phyloP scores from a whole-genome alignment of 23 red algal genomes.

The Gracilariopsis chorda region DNA sequence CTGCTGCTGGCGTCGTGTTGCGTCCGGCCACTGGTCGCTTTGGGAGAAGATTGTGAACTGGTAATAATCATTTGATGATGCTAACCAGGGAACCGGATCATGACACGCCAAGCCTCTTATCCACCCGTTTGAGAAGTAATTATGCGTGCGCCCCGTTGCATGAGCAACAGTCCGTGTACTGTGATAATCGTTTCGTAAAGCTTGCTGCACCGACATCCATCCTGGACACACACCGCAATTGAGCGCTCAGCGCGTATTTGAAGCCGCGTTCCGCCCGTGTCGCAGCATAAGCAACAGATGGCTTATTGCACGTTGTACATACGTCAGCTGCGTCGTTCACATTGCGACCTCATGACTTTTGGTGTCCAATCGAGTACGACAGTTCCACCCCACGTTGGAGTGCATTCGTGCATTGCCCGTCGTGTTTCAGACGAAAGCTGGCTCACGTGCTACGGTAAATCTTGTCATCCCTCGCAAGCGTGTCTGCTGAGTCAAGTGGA shows the following conservation, averaged over 20 bases:
- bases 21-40: constrained; percentile 57
- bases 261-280: not conserved
- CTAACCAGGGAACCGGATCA: constrained; percentile 53
- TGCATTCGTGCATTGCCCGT: constrained; percentile 55
- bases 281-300: not conserved
- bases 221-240: not conserved
- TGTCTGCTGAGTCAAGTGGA: too few species aligned
- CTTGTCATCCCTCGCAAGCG: too few species aligned
- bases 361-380: not conserved
- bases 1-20: constrained; percentile 35
- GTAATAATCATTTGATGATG: constrained; percentile 14
- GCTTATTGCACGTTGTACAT: constrained; percentile 18
- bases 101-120: not conserved
- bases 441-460: not conserved
- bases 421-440: constrained; percentile 13
- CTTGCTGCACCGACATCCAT: not conserved
- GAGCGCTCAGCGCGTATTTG: not conserved
- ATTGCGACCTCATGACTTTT: constrained; percentile 23
- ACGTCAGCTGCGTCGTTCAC: constrained; percentile 41
- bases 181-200: constrained; percentile 66
- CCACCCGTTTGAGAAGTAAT: constrained; percentile 41
- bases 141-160: not conserved
- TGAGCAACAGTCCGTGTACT: constrained; percentile 14
- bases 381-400: constrained; percentile 9
- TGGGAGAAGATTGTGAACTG: constrained; percentile 8